Evolutionary conservation across 345 rosid species (phyloP).

Genomic region (Populus tremula): DNA sequence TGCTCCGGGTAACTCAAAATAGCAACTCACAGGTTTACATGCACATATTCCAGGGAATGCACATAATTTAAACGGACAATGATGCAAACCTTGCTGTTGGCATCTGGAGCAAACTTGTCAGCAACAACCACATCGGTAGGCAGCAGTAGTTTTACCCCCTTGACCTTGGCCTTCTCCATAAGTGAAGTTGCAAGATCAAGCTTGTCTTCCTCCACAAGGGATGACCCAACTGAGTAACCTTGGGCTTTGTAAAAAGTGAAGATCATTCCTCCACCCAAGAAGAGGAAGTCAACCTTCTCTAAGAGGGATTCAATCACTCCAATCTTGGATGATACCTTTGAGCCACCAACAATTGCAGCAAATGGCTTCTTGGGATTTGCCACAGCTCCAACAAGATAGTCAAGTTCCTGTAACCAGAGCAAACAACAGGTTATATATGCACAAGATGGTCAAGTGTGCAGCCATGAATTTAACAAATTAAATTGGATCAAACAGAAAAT

Average conservation of each 20-base stretch:
- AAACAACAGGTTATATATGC: not conserved
- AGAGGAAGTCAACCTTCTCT: slow-evolving; percentile 59
- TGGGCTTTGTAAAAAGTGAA: slow-evolving; percentile 87
- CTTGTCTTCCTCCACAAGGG: slow-evolving; percentile 84
- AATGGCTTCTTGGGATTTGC: slow-evolving; percentile 89
- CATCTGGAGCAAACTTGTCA: slow-evolving; percentile 87
- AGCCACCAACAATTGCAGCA: slow-evolving; percentile 94
- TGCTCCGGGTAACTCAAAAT: not conserved
- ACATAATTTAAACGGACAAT: not conserved
- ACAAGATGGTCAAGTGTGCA: not conserved
- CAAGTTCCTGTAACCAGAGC: slow-evolving; percentile 60
- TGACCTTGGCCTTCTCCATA: slow-evolving; percentile 73
- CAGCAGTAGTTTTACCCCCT: slow-evolving; percentile 71
- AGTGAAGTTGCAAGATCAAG: slow-evolving; percentile 73
- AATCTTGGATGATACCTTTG: slow-evolving; percentile 93
- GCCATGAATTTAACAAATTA: not conserved
- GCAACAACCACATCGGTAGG: slow-evolving; percentile 85
- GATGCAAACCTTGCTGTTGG: slow-evolving; percentile 71
- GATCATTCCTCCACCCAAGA: slow-evolving; percentile 95
- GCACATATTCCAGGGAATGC: not conserved
- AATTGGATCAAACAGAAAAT: not conserved
- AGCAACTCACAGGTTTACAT: not conserved
- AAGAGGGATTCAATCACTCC: slow-evolving; percentile 91
- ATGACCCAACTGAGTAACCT: slow-evolving; percentile 73
- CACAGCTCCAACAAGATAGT: slow-evolving; percentile 92